phyloP scores from a whole-genome alignment of 2,329 filamentous ascomycete genomes.

The Fusarium luffae region DNA sequence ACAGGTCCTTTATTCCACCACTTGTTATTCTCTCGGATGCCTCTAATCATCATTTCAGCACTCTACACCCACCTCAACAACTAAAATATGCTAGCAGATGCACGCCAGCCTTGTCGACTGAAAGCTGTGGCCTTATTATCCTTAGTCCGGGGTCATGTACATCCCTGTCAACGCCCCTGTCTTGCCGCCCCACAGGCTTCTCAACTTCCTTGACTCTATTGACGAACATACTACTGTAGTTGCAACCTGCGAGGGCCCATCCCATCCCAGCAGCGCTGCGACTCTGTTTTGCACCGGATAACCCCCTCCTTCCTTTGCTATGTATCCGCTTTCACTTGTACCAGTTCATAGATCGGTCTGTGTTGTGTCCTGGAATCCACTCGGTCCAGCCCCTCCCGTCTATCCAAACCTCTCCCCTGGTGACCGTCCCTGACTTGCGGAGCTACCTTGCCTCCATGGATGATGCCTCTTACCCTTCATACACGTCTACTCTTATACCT shows the following conservation, averaged over 20 bases:
- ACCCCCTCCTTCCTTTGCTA: constrained; percentile 24
- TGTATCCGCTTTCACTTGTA: constrained; percentile 35
- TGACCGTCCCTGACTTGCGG: constrained; percentile 42
- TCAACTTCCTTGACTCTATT: constrained; percentile 42
- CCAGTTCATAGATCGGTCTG: constrained; percentile 47
- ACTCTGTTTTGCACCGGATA: constrained; percentile 41
- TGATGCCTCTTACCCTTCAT: constrained; percentile 45
- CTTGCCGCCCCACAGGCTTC: constrained; percentile 33
- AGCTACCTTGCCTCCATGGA: constrained; percentile 44
- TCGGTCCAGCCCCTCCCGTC: constrained; percentile 45
- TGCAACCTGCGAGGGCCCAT: constrained; percentile 36
- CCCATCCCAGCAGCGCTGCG: constrained; percentile 40
- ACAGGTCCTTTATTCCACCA: constrained; percentile 31
- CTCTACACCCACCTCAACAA: constrained; percentile 8
- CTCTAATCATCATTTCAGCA: constrained; percentile 12
- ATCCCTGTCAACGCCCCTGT: constrained; percentile 34
- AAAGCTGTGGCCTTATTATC: constrained; percentile 43
- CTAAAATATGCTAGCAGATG: constrained; percentile 19
- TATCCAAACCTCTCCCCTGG: constrained; percentile 44
- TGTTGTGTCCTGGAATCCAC: constrained; percentile 41
- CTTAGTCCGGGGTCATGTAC: constrained; percentile 40
- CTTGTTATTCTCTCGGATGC: constrained; percentile 19
- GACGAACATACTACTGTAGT: constrained; percentile 41
- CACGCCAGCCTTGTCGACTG: constrained; percentile 39
- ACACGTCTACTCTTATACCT: constrained; percentile 48